Evolutionary conservation across 768 basidiomycete genomes (phyloP).

Genomic region (Leucosporidium scottii): DNA sequence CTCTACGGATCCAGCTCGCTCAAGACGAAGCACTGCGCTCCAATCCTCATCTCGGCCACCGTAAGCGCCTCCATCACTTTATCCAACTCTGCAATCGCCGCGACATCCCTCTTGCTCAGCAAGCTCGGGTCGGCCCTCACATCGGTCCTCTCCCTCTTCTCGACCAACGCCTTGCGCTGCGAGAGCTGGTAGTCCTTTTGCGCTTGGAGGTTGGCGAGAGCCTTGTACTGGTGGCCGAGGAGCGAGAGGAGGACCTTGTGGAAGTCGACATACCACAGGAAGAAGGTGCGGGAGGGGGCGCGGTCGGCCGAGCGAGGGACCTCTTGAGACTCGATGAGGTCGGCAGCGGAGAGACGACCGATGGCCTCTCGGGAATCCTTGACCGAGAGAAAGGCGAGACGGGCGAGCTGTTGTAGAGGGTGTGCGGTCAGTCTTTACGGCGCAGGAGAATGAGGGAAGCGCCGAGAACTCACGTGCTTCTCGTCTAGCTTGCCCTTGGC

Average conservation of each 20-base stretch:
- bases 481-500: conserved; percentile 88
- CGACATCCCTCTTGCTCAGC: conserved; percentile 66
- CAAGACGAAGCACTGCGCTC: conserved; percentile 81
- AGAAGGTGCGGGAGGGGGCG: conserved; percentile 79
- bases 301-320: conserved; percentile 85
- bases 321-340: conserved; percentile 83
- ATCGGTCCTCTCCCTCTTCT: conserved; percentile 72
- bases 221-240: conserved; percentile 75
- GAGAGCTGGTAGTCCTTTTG: conserved; percentile 68
- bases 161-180: conserved; percentile 59
- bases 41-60: conserved; percentile 74
- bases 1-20: conserved; percentile 50
- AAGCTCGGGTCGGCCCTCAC: conserved; percentile 63
- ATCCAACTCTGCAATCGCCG: conserved; percentile 66
- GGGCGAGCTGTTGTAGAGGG: conserved; percentile 60
- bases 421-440: not conserved
- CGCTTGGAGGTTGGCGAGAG: conserved; percentile 72
- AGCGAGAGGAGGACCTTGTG: conserved; percentile 72
- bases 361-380: conserved; percentile 78
- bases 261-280: conserved; percentile 90
- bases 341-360: conserved; percentile 68
- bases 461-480: conserved; percentile 60
- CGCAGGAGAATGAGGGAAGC: not conserved
- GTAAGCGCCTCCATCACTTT: conserved; percentile 64
- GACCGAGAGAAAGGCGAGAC: conserved; percentile 82